Conservation (phyloP, 148 eudicot genomes). For the Rhododendron henanense region DNA sequence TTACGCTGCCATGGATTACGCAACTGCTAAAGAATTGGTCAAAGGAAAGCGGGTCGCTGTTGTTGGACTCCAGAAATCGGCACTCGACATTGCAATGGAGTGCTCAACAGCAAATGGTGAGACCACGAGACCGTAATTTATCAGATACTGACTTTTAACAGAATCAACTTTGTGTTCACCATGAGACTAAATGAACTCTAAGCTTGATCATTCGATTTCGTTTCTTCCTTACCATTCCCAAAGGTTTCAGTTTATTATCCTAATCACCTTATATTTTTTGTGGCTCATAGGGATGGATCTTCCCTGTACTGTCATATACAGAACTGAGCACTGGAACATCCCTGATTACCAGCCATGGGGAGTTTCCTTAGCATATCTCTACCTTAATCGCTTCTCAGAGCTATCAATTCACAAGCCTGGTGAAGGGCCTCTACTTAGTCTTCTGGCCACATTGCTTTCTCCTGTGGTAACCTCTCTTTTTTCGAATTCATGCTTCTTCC, state of each 20-base stretch:
- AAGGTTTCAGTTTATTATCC: not conserved
- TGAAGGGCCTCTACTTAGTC: constrained; percentile 37
- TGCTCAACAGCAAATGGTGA: constrained; percentile 45
- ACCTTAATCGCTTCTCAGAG: constrained; percentile 59
- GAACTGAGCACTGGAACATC: constrained; percentile 57
- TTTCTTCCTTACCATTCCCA: not conserved
- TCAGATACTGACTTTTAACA: not conserved
- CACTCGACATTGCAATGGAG: constrained; percentile 60
- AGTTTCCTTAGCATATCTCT: constrained; percentile 31
- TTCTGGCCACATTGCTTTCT: constrained; percentile 49
- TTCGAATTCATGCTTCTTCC: not conserved
- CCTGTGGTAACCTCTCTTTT: constrained; percentile 45
- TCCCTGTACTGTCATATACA: constrained; percentile 54
- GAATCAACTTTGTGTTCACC: not conserved
- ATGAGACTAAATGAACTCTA: not conserved
- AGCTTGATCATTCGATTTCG: not conserved
- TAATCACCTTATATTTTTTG: not conserved
- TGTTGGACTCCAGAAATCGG: constrained; percentile 65
- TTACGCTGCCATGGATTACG: constrained; percentile 35
- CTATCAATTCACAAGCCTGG: constrained; percentile 68
- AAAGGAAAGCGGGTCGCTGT: constrained; percentile 49
- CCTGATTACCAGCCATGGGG: constrained; percentile 56
- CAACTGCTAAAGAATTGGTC: constrained; percentile 33
- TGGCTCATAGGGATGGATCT: constrained; percentile 33
- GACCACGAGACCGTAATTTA: not conserved